Percentiles rank a stretch among this genome's conserved stretches.
These are phyloP conservation scores for Saccharomycopsis fibuligera DNA, from an alignment of 805 yeast genomes.

Conservation along the genomic window DNA sequence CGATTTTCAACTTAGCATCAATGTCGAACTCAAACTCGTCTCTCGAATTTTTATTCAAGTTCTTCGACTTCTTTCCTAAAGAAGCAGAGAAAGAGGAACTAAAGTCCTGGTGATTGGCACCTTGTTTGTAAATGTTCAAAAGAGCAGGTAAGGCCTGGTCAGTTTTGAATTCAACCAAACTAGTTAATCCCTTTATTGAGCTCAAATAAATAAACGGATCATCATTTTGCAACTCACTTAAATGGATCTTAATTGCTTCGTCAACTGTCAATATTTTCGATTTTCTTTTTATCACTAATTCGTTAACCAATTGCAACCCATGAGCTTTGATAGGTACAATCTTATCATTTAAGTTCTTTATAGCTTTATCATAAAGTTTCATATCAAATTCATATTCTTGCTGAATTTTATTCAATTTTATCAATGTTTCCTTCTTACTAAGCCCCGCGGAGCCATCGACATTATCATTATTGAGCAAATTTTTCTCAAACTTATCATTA, in stretches of 20 bases:
- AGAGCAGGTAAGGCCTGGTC: slow-evolving; percentile 33
- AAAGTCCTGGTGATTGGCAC: neutral
- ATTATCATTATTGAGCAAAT: neutral
- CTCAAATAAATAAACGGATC: slow-evolving; percentile 88
- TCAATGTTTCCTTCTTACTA: slow-evolving; percentile 9
- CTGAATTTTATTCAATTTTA: slow-evolving; percentile 14
- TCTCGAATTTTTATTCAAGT: neutral
- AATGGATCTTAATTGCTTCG: slow-evolving; percentile 54
- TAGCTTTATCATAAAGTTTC: slow-evolving; percentile 48
- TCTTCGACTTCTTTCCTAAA: neutral
- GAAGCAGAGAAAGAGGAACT: neutral
- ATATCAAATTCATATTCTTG: slow-evolving; percentile 31
- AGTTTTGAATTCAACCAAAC: slow-evolving; percentile 43
- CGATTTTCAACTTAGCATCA: slow-evolving; percentile 71
- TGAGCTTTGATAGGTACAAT: slow-evolving; percentile 81
- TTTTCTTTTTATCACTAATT: slow-evolving; percentile 38
- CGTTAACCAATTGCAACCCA: slow-evolving; percentile 63
- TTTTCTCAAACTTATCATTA: neutral
- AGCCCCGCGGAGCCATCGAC: slow-evolving; percentile 12
- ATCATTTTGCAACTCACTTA: slow-evolving; percentile 59
- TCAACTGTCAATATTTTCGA: slow-evolving; percentile 47
- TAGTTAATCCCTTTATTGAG: slow-evolving; percentile 71
- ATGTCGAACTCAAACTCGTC: slow-evolving; percentile 32
- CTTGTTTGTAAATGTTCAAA: slow-evolving; percentile 30
- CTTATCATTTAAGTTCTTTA: slow-evolving; percentile 66